These are phyloP conservation scores for Fusarium paranaense DNA, from an alignment of 2,329 filamentous ascomycete species.

Conservation along the genomic window DNA sequence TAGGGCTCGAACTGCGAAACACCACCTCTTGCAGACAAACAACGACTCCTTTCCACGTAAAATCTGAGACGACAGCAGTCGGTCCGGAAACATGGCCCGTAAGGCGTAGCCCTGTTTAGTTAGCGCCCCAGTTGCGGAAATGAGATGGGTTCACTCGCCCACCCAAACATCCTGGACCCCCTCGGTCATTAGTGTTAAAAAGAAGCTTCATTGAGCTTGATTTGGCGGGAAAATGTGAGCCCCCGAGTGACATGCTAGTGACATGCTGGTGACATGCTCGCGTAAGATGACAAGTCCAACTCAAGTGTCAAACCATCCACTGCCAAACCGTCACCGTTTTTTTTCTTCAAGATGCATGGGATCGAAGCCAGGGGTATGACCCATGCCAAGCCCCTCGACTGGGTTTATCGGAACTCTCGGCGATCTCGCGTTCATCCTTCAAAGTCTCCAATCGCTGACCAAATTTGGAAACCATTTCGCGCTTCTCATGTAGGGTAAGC, in stretches of 20 bases:
- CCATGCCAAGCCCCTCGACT: background rate
- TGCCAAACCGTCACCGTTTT: background rate
- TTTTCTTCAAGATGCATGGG: background rate
- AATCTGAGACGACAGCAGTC: background rate
- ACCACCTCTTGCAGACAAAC: background rate
- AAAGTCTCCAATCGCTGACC: background rate
- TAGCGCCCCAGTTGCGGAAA: conserved; percentile 14
- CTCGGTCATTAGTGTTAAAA: conserved; percentile 21
- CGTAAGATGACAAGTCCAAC: background rate
- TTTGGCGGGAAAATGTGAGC: background rate
- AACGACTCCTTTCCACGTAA: background rate
- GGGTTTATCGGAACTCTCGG: background rate
- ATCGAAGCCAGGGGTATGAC: background rate
- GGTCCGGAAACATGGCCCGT: background rate
- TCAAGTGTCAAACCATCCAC: background rate
- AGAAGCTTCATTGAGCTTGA: conserved; percentile 22
- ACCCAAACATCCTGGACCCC: background rate
- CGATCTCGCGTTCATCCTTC: background rate
- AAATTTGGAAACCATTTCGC: background rate
- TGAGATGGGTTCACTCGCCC: conserved; percentile 18
- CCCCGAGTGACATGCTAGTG: background rate
- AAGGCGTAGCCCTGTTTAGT: background rate
- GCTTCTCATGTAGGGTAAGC: background rate
- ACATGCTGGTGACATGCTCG: background rate
- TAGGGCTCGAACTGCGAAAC: background rate